Percentiles rank a stretch among this genome's conserved stretches.
phyloP scores from a whole-genome alignment of 441 rosid species.

The Adansonia grandidieri region DNA sequence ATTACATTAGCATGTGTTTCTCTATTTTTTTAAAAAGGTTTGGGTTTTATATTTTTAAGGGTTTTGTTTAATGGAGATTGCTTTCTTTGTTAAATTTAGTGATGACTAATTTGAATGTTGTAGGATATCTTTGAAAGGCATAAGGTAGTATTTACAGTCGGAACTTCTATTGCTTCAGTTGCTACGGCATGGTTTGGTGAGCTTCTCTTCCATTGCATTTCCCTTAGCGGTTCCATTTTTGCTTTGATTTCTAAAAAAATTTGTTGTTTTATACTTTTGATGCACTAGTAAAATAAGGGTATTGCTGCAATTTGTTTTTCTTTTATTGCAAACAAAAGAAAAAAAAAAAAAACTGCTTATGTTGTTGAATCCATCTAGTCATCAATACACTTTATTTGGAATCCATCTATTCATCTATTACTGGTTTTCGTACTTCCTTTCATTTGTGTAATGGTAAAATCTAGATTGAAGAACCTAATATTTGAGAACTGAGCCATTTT shows the following conservation, averaged over 20 bases:
- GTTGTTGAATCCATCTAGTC: too few species aligned
- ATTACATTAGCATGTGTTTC: neutral
- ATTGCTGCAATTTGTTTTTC: neutral
- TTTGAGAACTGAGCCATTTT: neutral
- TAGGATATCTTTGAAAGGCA: slow-evolving; percentile 87
- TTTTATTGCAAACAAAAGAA: neutral
- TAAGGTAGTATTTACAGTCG: slow-evolving; percentile 79
- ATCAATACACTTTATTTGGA: too few species aligned
- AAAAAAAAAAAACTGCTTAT: neutral
- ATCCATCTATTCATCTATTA: neutral
- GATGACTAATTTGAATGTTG: slow-evolving; percentile 19
- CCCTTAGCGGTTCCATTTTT: neutral
- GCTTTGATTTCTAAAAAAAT: neutral
- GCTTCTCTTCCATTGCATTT: slow-evolving; percentile 25
- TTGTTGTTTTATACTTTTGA: neutral
- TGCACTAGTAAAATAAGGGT: neutral
- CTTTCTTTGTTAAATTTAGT: slow-evolving; percentile 8
- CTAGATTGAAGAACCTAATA: neutral
- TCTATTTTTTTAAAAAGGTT: neutral
- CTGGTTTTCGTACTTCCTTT: too few species aligned
- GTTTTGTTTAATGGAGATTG: neutral
- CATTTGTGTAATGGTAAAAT: too few species aligned
- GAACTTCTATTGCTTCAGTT: slow-evolving; percentile 90
- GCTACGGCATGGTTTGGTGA: slow-evolving; percentile 89
- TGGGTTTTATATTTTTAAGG: neutral